Percentiles rank a stretch among this genome's conserved stretches.
These are phyloP conservation scores for Rhizopus arrhizus DNA, from an alignment of 371 early-diverging fungal genomes.

Conservation along the genomic window DNA sequence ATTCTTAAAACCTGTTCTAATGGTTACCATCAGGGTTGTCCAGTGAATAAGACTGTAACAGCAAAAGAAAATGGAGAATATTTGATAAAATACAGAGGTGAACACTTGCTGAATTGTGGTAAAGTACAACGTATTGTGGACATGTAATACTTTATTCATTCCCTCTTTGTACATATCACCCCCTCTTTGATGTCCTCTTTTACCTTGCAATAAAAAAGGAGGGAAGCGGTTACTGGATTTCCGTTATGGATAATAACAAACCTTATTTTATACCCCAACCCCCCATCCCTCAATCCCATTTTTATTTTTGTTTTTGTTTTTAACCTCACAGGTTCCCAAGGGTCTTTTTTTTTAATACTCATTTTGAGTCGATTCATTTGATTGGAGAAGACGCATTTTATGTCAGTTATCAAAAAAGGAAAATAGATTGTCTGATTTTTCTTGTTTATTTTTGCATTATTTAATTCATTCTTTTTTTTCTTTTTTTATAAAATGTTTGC, in stretches of 20 bases:
- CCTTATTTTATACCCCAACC: too few species aligned
- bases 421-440: background rate
- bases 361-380: background rate
- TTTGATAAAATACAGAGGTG: slow-evolving; percentile 66
- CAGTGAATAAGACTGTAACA: slow-evolving; percentile 70
- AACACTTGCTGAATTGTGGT: slow-evolving; percentile 60
- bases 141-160: background rate
- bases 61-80: slow-evolving; percentile 64
- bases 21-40: slow-evolving; percentile 40
- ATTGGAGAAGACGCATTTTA: background rate
- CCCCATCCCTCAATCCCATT: too few species aligned
- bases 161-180: background rate
- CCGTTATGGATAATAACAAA: background rate
- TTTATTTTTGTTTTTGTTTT: too few species aligned
- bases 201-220: background rate
- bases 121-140: slow-evolving; percentile 46
- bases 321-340: too few species aligned
- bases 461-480: background rate
- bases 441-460: background rate
- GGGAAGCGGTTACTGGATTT: background rate
- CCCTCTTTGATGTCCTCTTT: background rate
- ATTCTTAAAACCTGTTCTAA: background rate
- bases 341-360: background rate
- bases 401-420: background rate
- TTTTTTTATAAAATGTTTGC: slow-evolving; percentile 38